Conservation (phyloP, 2,329 filamentous ascomycete species). For the Orbilia blumenaviensis region DNA sequence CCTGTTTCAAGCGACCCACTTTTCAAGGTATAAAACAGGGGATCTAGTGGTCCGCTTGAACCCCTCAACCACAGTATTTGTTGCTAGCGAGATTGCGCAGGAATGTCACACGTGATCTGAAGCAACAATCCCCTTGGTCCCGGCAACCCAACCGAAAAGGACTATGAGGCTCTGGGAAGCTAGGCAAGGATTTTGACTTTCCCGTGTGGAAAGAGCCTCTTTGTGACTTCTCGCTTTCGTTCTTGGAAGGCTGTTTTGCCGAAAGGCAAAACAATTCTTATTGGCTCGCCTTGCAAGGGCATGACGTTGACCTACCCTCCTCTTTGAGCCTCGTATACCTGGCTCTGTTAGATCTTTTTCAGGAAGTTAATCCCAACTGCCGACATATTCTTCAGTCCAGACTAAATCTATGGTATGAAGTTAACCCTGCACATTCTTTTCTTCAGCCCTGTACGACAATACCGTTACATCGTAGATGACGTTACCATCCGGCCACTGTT, state of each 20-base stretch:
- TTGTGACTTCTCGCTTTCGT: constrained; percentile 15
- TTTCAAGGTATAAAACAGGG: constrained; percentile 12
- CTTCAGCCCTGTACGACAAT: constrained; percentile 39
- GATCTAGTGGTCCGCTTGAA: neutral
- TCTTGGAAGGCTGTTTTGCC: constrained; percentile 44
- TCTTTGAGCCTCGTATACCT: constrained; percentile 35
- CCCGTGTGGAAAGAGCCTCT: constrained; percentile 49
- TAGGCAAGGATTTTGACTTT: constrained; percentile 24
- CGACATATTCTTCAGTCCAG: constrained; percentile 19
- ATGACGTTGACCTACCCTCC: constrained; percentile 36
- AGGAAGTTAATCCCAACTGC: constrained; percentile 23
- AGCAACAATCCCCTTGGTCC: constrained; percentile 7
- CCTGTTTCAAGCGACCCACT: constrained; percentile 52
- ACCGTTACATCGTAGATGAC: constrained; percentile 52
- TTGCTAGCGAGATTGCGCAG: constrained; percentile 26
- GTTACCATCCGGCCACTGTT: constrained; percentile 2
- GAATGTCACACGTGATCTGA: constrained; percentile 22
- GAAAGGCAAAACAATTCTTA: neutral
- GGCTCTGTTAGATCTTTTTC: neutral
- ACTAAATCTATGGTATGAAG: neutral
- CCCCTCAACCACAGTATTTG: neutral
- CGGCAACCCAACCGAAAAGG: constrained; percentile 31
- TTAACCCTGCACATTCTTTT: constrained; percentile 13
- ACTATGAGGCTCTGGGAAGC: constrained; percentile 52
- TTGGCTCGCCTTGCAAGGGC: constrained; percentile 37